Evolutionary conservation across 805 yeast species (phyloP).

Genomic region (Saturnispora silvae): DNA sequence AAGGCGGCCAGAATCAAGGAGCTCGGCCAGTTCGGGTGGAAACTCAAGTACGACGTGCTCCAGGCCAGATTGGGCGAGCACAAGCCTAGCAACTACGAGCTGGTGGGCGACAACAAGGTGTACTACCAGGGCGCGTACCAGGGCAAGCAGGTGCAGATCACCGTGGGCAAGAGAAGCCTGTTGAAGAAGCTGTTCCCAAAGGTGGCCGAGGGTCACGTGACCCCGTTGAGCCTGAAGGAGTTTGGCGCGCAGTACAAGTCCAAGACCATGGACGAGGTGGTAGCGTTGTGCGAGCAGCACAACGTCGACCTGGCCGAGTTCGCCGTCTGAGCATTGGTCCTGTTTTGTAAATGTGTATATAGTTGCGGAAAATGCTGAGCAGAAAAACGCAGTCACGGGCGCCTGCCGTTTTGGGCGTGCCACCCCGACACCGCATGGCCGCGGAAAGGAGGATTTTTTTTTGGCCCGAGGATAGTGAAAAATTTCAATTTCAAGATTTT

Average conservation of each 20-base stretch:
- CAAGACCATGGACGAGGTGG: conserved; percentile 37
- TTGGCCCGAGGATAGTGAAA: conserved; percentile 1
- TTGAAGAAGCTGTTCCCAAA: conserved; percentile 43
- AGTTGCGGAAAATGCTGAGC: too few relatives aligned
- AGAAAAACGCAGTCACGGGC: conserved; percentile 2
- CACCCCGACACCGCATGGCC: conserved; percentile 11
- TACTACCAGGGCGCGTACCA: conserved; percentile 36
- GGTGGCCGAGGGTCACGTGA: conserved; percentile 33
- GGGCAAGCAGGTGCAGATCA: conserved; percentile 37
- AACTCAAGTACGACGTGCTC: conserved; percentile 66
- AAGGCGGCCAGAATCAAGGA: conserved; percentile 86
- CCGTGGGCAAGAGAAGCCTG: conserved; percentile 57
- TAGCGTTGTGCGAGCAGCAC: conserved; percentile 37
- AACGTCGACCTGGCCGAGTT: conserved; percentile 28
- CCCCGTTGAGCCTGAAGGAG: conserved; percentile 33
- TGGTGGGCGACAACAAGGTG: conserved; percentile 24
- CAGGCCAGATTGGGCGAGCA: conserved; percentile 31
- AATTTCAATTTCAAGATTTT: not conserved
- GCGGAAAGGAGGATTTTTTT: too few relatives aligned
- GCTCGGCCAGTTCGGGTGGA: conserved; percentile 90
- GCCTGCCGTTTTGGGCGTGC: not conserved
- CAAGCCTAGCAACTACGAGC: conserved; percentile 23
- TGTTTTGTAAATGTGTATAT: not conserved
- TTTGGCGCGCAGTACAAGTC: conserved; percentile 38
- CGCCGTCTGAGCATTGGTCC: conserved; percentile 3